Evolutionary conservation across 305 asterid species (phyloP), one percentile per base, ranked within the genome.

Genomic region (Withania somnifera): DNA sequence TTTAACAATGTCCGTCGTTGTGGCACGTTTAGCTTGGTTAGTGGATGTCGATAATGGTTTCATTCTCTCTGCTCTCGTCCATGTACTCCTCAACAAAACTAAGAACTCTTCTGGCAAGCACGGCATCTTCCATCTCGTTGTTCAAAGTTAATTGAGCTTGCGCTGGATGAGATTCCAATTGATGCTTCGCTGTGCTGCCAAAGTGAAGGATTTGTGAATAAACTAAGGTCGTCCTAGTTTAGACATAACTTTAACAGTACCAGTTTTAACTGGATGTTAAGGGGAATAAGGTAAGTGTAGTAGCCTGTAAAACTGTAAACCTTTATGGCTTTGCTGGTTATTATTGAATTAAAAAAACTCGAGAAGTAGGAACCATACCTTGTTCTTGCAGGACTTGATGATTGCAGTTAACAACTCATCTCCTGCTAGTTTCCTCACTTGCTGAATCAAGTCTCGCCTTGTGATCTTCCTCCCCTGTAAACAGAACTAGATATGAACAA

Each of bases 361-460:
- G n/a, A 1, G 40, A 36, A 36, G 40, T 38, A 36, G 40, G 36
- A n/a, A 15, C 3, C 9, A 14, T 88, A 90, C 97, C 92, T 91
- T 89, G 11, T 89, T 79, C 81, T 84, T 82, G 73, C 84, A 86
- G 30, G 91, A 86, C 85, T 88, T 91, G 24, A 95, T 86, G 81
- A 89, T 83, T 19, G 60, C 53, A 82, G 85, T 67, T 85, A 95
- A 54, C 85, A 93, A 51, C 24, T 84, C 83, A 82, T 95, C 98
- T 36, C 98, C 98, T 0, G 94, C 94, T 26, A 93, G 84, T 34
- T 63, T 84, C 76, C 98, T 88, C 85, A 93, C 84, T 9, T 67
- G 83, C 20, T 80, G 90, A 82, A 94, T 86, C 93, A 94, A 69
- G 50, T 92, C 94, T 1, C 19, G 69, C 75, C 97, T 83, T 8